Evolutionary conservation across 495 filamentous ascomycete genomes (phyloP), one percentile per base, ranked within the genome.

Genomic region (Trypethelium eluteriae): DNA sequence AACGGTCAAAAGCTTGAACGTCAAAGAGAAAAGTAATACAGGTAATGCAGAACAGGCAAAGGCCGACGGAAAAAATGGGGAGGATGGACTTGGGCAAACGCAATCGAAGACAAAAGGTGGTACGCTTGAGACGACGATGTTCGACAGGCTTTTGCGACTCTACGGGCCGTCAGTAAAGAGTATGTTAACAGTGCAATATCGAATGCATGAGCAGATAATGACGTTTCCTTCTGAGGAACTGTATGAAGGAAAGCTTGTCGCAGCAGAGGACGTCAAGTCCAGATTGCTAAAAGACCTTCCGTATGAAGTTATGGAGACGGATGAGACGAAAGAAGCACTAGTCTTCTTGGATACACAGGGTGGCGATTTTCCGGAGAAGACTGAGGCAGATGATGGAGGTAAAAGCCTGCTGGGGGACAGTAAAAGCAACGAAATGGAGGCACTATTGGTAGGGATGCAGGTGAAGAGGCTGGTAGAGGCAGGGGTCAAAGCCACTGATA

Each of bases 161-260:
- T 90, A 99, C 73, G 95, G 94, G 1, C 76, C 86, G 2, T 79
- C 77, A 0, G 90, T 99, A 76, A 99, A 98, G 79, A 81, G 89
- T 35, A 94, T 97, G 88, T 82, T 98, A 11, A 97, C 90, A n/a
- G 96, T 90, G 2, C 94, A 99, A 79, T 99, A 99, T 76, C 90
- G 94, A 9, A 99, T 99, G 94, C 93, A 99, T 76, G 88, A 91
- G 72, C 82, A 81, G 62, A 98, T 99, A 73, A 98, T 97, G 94
- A 80, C 83, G 46, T 98, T 97, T 74, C 93, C 95, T 0, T 97
- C 93, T 0, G 81, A 87, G 63, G 88, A 92, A 74, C 82, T 99
- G 32, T 99, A 99, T 79, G 88, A 91, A 53, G 82, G 81, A 2
- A 85, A 86, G 67, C 81, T 99, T 3, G 81, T 92, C 3, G 94